phyloP scores from a whole-genome alignment of 768 basidiomycete species.

The Crassisporium funariophilum region DNA sequence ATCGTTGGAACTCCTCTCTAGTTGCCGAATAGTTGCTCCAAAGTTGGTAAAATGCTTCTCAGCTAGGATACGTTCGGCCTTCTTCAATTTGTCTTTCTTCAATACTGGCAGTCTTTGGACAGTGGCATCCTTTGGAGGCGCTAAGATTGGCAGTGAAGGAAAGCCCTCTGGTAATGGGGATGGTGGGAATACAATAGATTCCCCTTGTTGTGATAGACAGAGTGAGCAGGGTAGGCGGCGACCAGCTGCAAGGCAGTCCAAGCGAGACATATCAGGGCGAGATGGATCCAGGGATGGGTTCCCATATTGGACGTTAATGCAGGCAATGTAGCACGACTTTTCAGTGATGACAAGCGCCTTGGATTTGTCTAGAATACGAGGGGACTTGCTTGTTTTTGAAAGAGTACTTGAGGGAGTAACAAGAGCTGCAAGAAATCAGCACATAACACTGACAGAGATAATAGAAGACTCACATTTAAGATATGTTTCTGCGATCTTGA shows the following conservation, averaged over 20 bases:
- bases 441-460: no score
- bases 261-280: not conserved
- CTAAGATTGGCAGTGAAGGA: not conserved
- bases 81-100: not conserved
- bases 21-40: not conserved
- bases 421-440: no score
- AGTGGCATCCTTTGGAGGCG: not conserved
- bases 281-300: conserved; percentile 8
- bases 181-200: not conserved
- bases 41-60: not conserved
- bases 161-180: not conserved
- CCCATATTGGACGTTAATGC: conserved; percentile 5
- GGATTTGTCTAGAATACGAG: conserved; percentile 2
- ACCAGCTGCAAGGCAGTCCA: conserved; percentile 2
- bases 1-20: not conserved
- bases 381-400: conserved; percentile 1
- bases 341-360: conserved; percentile 9
- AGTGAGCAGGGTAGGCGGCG: not conserved
- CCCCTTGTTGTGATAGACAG: not conserved
- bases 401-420: not conserved
- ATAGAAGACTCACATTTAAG: no score
- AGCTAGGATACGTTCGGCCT: not conserved
- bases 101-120: not conserved
- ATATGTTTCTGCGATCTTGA: no score
- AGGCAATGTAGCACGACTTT: conserved; percentile 7